Evolutionary conservation across 345 rosid genomes (phyloP), one percentile per base, ranked within the genome.

Genomic region (Rhodamnia rubescens): DNA sequence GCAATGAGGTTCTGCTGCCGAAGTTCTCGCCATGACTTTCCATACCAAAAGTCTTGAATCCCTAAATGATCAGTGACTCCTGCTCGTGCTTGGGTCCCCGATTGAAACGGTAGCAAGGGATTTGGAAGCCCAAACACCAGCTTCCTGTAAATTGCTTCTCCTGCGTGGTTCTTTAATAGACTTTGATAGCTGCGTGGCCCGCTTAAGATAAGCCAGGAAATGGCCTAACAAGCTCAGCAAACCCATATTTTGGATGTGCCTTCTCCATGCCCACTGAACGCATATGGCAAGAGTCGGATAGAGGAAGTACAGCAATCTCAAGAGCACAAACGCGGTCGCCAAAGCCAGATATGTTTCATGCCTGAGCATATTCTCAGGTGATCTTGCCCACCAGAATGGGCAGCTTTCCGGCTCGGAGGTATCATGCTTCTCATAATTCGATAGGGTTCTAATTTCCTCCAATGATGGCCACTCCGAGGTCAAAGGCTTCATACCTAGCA

Each of bases 301-400:
- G 14, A 92, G 83, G 44, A 93, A 74, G 91, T 93, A 91, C 10
- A 95, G 82, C 87, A 93, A 84, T 87, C 98, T 91, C 86, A 92
- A 22, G 52, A 96, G 87, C 84, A 97, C 98, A 83, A 97, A 97
- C 18, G 90, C 82, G 18, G 92, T 88, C 18, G 99, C 98, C 87
- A 97, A 89, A 54, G 96, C 91, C 74, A 97, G 88, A 86, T 90
- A 97, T 0, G 98, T 97, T 88, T 96, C 98, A 86, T 96, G 96
- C 11, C 89, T 91, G 75, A 97, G 92, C 90, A 95, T 84, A 84
- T 96, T 95, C 92, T 94, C 98, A 3, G 99, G 99, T 61, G 99
- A 95, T 91, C 93, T 96, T 85, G 96, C 98, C 99, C 99, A 97
- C 80, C 96, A 91, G 90, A 95, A 97, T 1, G 98, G 99, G 86